Evolutionary conservation across 305 asterid genomes (phyloP).

Genomic region (Salvia sclarea): DNA sequence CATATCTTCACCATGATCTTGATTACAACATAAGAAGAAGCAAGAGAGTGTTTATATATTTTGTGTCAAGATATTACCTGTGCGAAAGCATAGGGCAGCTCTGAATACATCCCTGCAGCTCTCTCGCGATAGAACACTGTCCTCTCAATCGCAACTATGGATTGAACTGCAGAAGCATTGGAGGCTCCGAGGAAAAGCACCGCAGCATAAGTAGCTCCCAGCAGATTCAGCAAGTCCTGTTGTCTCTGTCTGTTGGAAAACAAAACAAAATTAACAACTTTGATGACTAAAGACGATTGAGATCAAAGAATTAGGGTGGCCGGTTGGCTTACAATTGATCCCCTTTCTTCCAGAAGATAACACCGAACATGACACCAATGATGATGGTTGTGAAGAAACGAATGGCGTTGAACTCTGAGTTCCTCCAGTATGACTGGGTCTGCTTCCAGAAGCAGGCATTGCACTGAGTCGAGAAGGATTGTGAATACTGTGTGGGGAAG

Average conservation of each 20-base stretch:
- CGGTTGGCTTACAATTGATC: conserved; percentile 37
- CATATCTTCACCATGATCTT: neutral
- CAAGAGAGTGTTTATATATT: neutral
- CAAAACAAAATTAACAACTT: neutral
- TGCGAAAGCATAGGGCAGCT: conserved; percentile 49
- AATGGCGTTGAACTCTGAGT: conserved; percentile 48
- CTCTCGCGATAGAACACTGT: conserved; percentile 54
- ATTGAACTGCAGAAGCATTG: conserved; percentile 39
- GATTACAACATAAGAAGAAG: neutral
- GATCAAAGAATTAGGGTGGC: neutral
- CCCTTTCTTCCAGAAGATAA: conserved; percentile 53
- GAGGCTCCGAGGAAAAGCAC: conserved; percentile 46
- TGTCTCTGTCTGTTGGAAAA: conserved; percentile 33
- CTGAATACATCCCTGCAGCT: conserved; percentile 58
- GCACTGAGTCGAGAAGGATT: conserved; percentile 45
- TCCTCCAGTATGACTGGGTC: conserved; percentile 54
- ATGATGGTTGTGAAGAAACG: conserved; percentile 43
- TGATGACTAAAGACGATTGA: neutral
- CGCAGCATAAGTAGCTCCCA: conserved; percentile 51
- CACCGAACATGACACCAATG: conserved; percentile 45
- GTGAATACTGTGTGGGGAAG: conserved; percentile 50
- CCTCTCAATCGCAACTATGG: conserved; percentile 45
- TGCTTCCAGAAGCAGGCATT: conserved; percentile 63
- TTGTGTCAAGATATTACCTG: conserved; percentile 40
- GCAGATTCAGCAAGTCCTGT: conserved; percentile 46